Conservation (phyloP, 768 basidiomycete genomes). For the Chalciporus pseudorubinellus region DNA sequence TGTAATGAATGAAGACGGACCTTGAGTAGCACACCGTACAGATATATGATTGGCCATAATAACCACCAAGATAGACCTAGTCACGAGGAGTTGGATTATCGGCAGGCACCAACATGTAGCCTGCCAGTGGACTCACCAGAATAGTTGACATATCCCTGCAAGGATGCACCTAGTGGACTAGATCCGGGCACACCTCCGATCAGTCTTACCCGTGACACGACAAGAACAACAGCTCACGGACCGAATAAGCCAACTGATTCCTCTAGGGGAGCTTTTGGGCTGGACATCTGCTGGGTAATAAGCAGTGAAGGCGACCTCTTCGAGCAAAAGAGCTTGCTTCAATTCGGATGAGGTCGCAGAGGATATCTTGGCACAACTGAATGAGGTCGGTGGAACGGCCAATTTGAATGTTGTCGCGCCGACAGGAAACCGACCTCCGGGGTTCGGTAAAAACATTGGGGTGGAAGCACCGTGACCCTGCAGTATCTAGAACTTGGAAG, state of each 20-base stretch:
- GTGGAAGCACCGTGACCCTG: too few relatives aligned
- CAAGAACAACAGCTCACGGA: constrained; percentile 25
- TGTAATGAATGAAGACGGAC: constrained; percentile 26
- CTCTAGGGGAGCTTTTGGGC: constrained; percentile 31
- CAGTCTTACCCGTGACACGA: background rate
- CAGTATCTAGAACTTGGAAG: too few relatives aligned
- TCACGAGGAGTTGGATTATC: background rate
- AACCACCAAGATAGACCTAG: constrained; percentile 30
- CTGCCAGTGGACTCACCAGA: constrained; percentile 39
- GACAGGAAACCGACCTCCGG: constrained; percentile 50
- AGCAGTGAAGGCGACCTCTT: constrained; percentile 62
- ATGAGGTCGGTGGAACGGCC: constrained; percentile 38
- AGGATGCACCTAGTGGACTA: constrained; percentile 43
- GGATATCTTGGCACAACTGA: constrained; percentile 44
- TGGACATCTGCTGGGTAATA: constrained; percentile 59
- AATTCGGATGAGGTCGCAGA: constrained; percentile 17
- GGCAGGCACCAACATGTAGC: background rate
- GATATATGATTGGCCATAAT: constrained; percentile 46
- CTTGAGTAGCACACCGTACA: constrained; percentile 49
- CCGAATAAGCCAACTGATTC: constrained; percentile 59
- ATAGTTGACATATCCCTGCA: constrained; percentile 50
- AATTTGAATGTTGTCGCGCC: constrained; percentile 57
- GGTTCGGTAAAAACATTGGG: constrained; percentile 42
- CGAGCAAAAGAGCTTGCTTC: constrained; percentile 49
- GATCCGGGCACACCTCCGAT: constrained; percentile 4